Evolutionary conservation across 495 filamentous ascomycete species (phyloP).

Genomic region (Elasticomyces elasticus): DNA sequence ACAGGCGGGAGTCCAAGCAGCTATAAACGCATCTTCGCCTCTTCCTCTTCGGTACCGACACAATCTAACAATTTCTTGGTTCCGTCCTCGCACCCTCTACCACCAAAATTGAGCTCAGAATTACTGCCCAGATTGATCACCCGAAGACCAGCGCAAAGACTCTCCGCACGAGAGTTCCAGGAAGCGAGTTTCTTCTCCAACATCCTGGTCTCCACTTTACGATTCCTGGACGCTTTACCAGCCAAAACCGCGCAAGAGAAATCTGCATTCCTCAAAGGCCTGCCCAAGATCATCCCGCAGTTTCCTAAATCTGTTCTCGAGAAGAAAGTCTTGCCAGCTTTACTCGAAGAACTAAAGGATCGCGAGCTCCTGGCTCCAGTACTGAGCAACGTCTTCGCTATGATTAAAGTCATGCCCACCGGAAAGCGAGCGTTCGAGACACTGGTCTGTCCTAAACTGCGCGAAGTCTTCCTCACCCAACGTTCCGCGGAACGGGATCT

Average conservation of each 20-base stretch:
- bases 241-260: constrained; percentile 90
- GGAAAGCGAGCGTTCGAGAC: constrained; percentile 70
- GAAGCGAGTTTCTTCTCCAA: constrained; percentile 93
- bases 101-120: constrained; percentile 60
- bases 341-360: constrained; percentile 90
- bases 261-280: constrained; percentile 76
- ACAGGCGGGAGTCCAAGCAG: constrained; percentile 64
- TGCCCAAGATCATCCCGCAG: constrained; percentile 73
- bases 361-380: constrained; percentile 72
- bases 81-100: constrained; percentile 58
- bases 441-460: constrained; percentile 69
- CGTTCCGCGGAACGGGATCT: constrained; percentile 48
- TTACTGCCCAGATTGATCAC: constrained; percentile 79
- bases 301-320: constrained; percentile 90
- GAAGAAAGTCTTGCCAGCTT: constrained; percentile 78
- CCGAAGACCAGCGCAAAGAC: constrained; percentile 69
- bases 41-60: constrained; percentile 65
- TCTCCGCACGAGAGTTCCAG: constrained; percentile 87
- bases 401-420: constrained; percentile 63
- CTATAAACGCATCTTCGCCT: constrained; percentile 72
- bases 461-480: constrained; percentile 61
- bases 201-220: constrained; percentile 86
- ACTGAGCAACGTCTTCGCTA: constrained; percentile 82
- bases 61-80: constrained; percentile 68
- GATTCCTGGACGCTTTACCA: constrained; percentile 81